Base-by-base conservation (phyloP, 1,139 yeast genomes). In the Pichia sp. region DNA sequence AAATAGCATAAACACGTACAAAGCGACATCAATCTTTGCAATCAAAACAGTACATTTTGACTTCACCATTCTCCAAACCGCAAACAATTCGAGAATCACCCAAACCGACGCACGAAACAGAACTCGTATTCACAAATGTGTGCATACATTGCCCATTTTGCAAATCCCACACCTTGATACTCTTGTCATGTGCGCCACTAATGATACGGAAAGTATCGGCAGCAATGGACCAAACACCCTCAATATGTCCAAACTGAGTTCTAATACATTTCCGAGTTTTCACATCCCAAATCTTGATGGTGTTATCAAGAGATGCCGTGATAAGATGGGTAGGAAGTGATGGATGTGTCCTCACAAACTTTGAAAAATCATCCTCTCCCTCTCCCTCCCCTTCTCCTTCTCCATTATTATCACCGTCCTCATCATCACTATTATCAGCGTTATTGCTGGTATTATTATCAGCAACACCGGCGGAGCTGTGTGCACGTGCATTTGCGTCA, bases 151-250 rank as follows among this genome's bases (percentile, higher is more conserved):
- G 80, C 14, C 98, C 97, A 48, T 80, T 77, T 58, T 88, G 97
- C 45, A 91, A 64, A 57, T 91, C 98, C 97, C 97, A 91, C 6
- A 91, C 85, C 59, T 91, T 91, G 44, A 87, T 83, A 37, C 79
- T 67, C 46, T 86, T 72, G 62, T 91, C 97, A 54, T 88, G 96
- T 2, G 96, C 91, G 3, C 96, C 97, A 53, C 93, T 79, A 14
- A 88, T 84, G 30, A 91, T 83, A 47, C 98, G 71, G 67, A 91
- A 91, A 29, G 91, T 87, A 62, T 91, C 97, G 0, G 96, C 94
- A 14, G 91, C 86, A 42, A 91, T 82, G 28, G 91, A 85, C 96
- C 97, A 88, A 15, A 91, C 95, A 15, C 97, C 97, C 59, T 91
- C 97, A 37, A 88, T 86, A 54, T 91, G 98, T 6, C 98, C 98